Percentiles rank a stretch among this genome's conserved stretches.
Evolutionary conservation across 2,329 filamentous ascomycete genomes (phyloP).

Genomic region (Fusarium dlaminii): DNA sequence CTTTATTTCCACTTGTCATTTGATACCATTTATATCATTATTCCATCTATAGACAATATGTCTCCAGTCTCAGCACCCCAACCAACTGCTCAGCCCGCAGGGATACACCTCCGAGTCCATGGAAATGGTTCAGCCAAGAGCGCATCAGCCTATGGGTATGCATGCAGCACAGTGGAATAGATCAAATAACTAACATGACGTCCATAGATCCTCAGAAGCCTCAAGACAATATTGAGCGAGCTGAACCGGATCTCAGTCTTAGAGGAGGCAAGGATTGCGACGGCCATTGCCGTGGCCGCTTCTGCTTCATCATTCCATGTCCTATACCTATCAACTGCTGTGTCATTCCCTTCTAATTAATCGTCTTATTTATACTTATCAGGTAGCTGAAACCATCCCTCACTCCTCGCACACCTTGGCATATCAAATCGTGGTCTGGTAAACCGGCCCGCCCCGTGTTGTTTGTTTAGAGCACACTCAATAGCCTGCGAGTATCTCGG

Average conservation of each 20-base stretch:
- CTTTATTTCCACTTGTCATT: background rate
- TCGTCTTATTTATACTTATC: background rate
- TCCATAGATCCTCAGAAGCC: conserved; percentile 29
- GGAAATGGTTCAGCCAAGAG: background rate
- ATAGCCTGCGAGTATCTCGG: too few species aligned
- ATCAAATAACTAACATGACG: background rate
- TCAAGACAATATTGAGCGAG: conserved; percentile 16
- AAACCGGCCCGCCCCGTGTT: too few species aligned
- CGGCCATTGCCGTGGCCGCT: conserved; percentile 46
- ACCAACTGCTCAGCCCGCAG: background rate
- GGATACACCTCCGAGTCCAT: background rate
- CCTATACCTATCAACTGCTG: conserved; percentile 50
- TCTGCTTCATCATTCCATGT: conserved; percentile 52
- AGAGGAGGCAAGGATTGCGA: conserved; percentile 43
- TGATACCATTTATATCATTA: background rate
- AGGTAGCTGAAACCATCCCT: too few species aligned
- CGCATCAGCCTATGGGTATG: background rate
- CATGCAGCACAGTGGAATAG: background rate
- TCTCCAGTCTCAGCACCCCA: background rate
- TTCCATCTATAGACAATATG: background rate
- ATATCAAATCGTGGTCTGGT: too few species aligned
- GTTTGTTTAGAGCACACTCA: too few species aligned
- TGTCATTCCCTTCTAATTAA: conserved; percentile 33
- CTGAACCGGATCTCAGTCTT: conserved; percentile 26
- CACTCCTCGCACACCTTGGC: too few species aligned